Conservation (phyloP, 495 filamentous ascomycete species). For the Aspergillus indologenus region DNA sequence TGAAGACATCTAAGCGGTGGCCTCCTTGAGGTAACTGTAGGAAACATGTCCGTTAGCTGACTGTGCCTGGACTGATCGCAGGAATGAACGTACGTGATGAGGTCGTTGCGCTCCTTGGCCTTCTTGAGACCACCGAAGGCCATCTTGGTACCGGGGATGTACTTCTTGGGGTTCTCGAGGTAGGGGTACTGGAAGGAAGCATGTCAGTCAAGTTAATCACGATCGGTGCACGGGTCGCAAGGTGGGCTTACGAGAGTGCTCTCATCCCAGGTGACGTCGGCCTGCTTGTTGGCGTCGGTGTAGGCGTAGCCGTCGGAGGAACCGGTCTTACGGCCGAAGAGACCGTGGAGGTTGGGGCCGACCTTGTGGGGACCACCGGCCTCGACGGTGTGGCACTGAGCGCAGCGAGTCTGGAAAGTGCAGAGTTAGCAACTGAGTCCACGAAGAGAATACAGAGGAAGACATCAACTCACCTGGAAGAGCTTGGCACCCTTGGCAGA, state of each 20-base stretch:
- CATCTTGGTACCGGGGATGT: slow-evolving; percentile 99
- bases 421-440: slow-evolving; percentile 16
- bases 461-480: slow-evolving; percentile 66
- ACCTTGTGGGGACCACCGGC: slow-evolving; percentile 90
- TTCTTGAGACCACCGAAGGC: slow-evolving; percentile 99
- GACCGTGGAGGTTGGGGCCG: slow-evolving; percentile 93
- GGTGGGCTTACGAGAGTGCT: slow-evolving; percentile 68
- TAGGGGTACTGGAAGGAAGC: slow-evolving; percentile 64
- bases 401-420: slow-evolving; percentile 73
- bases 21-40: slow-evolving; percentile 64
- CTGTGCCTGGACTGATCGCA: not conserved
- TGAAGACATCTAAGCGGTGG: slow-evolving; percentile 50
- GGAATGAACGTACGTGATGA: slow-evolving; percentile 78
- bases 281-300: slow-evolving; percentile 99
- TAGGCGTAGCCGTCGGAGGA: slow-evolving; percentile 89
- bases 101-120: slow-evolving; percentile 97
- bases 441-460: too few relatives aligned
- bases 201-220: slow-evolving; percentile 7
- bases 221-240: too few relatives aligned
- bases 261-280: slow-evolving; percentile 86
- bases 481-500: slow-evolving; percentile 96
- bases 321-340: slow-evolving; percentile 95
- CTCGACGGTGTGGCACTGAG: slow-evolving; percentile 96
- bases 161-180: slow-evolving; percentile 93
- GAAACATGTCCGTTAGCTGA: slow-evolving; percentile 8